Conservation (phyloP, 192 early-diverging fungal genomes). For the Coemansia brasiliensis region DNA sequence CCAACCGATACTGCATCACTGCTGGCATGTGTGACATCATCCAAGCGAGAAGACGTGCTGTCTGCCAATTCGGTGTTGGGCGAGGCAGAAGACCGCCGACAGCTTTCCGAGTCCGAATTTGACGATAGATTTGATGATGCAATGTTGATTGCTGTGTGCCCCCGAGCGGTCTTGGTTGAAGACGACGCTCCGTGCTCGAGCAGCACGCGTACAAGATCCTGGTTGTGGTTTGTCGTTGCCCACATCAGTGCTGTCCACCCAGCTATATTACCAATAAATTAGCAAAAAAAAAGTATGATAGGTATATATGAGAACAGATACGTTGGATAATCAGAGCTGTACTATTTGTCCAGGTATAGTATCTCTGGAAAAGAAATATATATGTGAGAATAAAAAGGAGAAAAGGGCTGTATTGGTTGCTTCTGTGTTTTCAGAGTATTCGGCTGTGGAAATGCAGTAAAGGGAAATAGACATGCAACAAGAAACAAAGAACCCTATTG, state of each 20-base stretch:
- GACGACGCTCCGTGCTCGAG: slow-evolving; percentile 78
- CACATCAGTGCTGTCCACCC: slow-evolving; percentile 91
- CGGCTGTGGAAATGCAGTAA: too few relatives aligned
- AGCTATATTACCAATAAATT: slow-evolving; percentile 33
- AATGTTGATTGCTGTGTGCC: slow-evolving; percentile 76
- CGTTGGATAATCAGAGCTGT: background rate
- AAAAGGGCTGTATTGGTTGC: background rate
- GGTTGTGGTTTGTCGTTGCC: slow-evolving; percentile 82
- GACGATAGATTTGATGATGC: slow-evolving; percentile 50
- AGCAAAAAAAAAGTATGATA: background rate
- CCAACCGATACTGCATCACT: slow-evolving; percentile 6
- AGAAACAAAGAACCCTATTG: too few relatives aligned
- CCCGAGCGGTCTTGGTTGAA: slow-evolving; percentile 64
- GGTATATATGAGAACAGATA: slow-evolving; percentile 5
- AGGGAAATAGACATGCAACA: too few relatives aligned
- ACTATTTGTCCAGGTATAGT: slow-evolving; percentile 3
- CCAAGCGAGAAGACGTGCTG: slow-evolving; percentile 11
- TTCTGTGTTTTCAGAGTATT: too few relatives aligned
- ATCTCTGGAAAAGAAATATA: background rate
- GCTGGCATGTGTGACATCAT: background rate
- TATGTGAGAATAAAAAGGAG: slow-evolving; percentile 9
- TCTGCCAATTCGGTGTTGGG: slow-evolving; percentile 13
- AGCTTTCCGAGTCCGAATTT: slow-evolving; percentile 33
- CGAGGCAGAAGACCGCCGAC: slow-evolving; percentile 22
- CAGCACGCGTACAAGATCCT: slow-evolving; percentile 69